These are phyloP conservation scores for Carex kokanica DNA, from an alignment of 176 grass and related monocot species.

Conservation along the genomic window DNA sequence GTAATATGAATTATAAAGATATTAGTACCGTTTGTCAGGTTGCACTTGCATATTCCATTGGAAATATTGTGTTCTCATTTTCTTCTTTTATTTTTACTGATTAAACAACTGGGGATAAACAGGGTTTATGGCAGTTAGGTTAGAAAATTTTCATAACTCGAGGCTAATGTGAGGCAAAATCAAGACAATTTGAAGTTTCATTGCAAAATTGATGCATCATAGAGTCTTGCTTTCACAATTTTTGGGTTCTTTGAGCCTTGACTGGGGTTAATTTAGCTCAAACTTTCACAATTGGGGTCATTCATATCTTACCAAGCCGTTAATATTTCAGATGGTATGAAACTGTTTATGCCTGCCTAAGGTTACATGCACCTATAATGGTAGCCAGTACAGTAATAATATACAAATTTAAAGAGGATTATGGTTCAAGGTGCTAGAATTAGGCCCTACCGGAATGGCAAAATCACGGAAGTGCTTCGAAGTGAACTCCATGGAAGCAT, in stretches of 20 bases:
- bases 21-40: background rate
- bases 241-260: background rate
- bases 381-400: background rate
- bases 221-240: background rate
- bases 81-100: background rate
- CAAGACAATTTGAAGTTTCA: background rate
- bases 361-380: background rate
- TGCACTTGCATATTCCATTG: background rate
- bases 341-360: background rate
- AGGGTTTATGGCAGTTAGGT: background rate
- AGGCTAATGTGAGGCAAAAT: background rate
- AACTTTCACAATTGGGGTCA: background rate
- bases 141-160: background rate
- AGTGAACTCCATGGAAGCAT: conserved; percentile 79
- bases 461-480: conserved; percentile 64
- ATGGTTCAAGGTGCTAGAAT: background rate
- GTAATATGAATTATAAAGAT: background rate
- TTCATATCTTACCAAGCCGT: background rate
- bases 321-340: background rate
- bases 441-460: conserved; percentile 43
- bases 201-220: background rate
- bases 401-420: background rate
- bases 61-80: background rate
- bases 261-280: too few species aligned
- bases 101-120: background rate